phyloP scores from a whole-genome alignment of 192 early-diverging fungal genomes.

The Umbelopsis isabellina region DNA sequence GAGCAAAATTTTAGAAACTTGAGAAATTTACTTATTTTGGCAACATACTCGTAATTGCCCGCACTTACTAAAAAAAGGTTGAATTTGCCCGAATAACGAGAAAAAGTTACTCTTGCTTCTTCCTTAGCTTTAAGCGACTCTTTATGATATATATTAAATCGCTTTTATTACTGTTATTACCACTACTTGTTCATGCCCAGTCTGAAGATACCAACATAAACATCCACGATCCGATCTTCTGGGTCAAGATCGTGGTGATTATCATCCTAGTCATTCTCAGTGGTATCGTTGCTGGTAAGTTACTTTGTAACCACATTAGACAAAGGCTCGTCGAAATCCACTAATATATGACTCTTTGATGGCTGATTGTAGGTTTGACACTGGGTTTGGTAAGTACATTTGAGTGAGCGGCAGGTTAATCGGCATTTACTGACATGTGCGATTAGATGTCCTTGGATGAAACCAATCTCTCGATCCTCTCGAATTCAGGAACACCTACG shows the following conservation, averaged over 20 bases:
- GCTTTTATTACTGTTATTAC: not conserved
- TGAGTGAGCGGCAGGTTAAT: not conserved
- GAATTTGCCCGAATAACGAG: not conserved
- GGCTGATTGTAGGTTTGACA: slow-evolving; percentile 33
- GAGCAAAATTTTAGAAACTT: not conserved
- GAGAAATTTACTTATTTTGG: not conserved
- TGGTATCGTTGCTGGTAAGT: slow-evolving; percentile 25
- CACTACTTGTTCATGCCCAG: not conserved
- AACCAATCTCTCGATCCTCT: slow-evolving; percentile 78
- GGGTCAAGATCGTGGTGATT: slow-evolving; percentile 26
- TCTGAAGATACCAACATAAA: slow-evolving; percentile 6
- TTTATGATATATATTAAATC: not conserved
- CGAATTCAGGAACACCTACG: slow-evolving; percentile 67
- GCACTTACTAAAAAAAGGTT: not conserved
- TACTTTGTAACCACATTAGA: not conserved
- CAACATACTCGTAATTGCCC: not conserved
- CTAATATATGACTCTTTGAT: not conserved
- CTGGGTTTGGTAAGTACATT: slow-evolving; percentile 39
- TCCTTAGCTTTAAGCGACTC: not conserved
- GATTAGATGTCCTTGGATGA: slow-evolving; percentile 80
- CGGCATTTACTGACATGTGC: not conserved
- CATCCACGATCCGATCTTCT: slow-evolving; percentile 9
- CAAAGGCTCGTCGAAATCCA: no score
- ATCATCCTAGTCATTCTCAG: slow-evolving; percentile 25
- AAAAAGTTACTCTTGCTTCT: not conserved